Conservation (phyloP, 441 rosid species). For the Aquilaria agallochum region DNA sequence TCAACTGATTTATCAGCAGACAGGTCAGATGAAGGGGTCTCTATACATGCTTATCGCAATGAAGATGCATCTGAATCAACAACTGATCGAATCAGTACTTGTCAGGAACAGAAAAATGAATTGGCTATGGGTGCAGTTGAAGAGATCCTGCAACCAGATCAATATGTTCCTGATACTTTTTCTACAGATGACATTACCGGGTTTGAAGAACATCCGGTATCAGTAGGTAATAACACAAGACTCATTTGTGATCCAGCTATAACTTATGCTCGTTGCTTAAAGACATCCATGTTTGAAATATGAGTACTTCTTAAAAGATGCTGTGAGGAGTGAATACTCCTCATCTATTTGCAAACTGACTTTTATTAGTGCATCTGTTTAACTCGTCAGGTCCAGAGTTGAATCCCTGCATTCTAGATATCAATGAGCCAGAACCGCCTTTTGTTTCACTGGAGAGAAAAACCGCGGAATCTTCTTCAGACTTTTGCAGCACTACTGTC, state of each 20-base stretch:
- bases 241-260: too few species aligned
- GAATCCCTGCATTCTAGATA: constrained; percentile 1
- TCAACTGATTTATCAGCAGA: constrained; percentile 1
- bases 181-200: background rate
- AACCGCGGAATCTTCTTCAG: background rate
- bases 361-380: too few species aligned
- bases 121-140: constrained; percentile 1
- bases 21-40: constrained; percentile 14
- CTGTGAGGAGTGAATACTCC: too few species aligned
- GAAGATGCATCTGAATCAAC: constrained; percentile 21
- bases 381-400: constrained; percentile 28
- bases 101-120: constrained; percentile 25
- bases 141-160: constrained; percentile 17
- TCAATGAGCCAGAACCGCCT: constrained; percentile 8
- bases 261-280: background rate
- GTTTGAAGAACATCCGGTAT: constrained; percentile 11
- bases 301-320: too few species aligned
- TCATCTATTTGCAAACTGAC: too few species aligned
- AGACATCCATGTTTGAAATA: too few species aligned
- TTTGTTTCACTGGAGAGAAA: too few species aligned
- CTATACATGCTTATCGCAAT: constrained; percentile 3
- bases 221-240: constrained; percentile 30
- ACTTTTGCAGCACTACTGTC: constrained; percentile 2
- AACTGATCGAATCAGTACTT: constrained; percentile 9
- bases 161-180: constrained; percentile 1